Evolutionary conservation across 2,329 filamentous ascomycete species (phyloP), one percentile per base, ranked within the genome.

Genomic region (Biscogniauxia mediterranea): DNA sequence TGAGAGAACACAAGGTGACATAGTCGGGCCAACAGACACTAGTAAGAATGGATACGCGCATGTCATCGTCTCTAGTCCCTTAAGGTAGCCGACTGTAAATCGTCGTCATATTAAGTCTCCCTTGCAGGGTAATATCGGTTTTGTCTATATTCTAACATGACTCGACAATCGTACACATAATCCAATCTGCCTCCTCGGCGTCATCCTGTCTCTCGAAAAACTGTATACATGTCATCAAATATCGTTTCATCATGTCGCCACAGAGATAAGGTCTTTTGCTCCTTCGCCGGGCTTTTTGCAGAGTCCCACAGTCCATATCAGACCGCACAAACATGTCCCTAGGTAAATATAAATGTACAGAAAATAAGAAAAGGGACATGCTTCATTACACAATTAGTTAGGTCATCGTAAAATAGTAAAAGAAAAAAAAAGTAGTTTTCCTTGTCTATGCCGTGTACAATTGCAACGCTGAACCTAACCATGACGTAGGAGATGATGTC

Each of bases 341-440:
- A 17, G 5, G 23, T 23, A 23, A n/a, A 46, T n/a, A 2, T n/a
- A 17, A 11, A 46, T 46, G 15, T 46, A 46, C 38, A 46, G 15
- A 46, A 46, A n/a, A 28, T 23, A 28, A 42, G 53, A 28, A 26
- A 54, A 54, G 46, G 56, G 52, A 53, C 49, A 59, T 57, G 52
- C 56, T 65, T 58, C 61, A 63, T 67, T 61, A 63, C 64, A 63
- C 61, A 51, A 46, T 46, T 46, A 46, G 38, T 46, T 46, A n/a
- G 38, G 13, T n/a, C 38, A 46, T 46, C 38, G 38, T 46, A 46
- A 46, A 46, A 11, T 46, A 46, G 15, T n/a, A 46, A 46, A 46
- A n/a, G 17, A n/a, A 46, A 46, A n/a, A 46, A 32, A 32, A 32
- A 32, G 7, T 4, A 32, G 2, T 32, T 42, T 53, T 58, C 65